A percentile compares a stretch with the other conserved stretches of the same genome.
Evolutionary conservation across 2,329 filamentous ascomycete species (phyloP).

Genomic region (Mycosphaerella sp.): DNA sequence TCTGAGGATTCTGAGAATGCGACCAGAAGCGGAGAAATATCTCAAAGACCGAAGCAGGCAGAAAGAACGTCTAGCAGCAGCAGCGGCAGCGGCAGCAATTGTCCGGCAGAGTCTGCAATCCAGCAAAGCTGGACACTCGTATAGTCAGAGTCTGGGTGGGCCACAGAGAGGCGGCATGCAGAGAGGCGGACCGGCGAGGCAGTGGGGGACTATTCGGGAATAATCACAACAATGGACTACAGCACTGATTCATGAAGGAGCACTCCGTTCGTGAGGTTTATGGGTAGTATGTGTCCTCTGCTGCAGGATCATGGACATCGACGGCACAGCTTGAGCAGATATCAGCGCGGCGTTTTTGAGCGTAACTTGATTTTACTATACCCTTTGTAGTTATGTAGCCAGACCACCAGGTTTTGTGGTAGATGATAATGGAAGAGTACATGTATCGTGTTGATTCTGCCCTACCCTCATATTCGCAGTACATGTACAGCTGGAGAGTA

Average conservation of each 20-base stretch:
- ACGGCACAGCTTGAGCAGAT: conserved; percentile 2
- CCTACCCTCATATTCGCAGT: not conserved
- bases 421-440: not conserved
- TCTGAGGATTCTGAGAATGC: conserved; percentile 86
- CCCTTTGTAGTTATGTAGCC: conserved; percentile 5
- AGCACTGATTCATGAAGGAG: too few relatives aligned
- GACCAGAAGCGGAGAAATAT: conserved; percentile 81
- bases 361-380: conserved; percentile 1
- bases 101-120: conserved; percentile 80
- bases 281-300: not conserved
- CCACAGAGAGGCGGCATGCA: conserved; percentile 10
- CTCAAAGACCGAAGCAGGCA: conserved; percentile 86
- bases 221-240: not conserved
- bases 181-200: conserved; percentile 14
- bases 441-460: not conserved
- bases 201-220: conserved; percentile 22
- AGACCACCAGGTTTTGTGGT: not conserved
- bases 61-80: conserved; percentile 85
- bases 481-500: too few relatives aligned
- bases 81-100: conserved; percentile 87
- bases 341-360: conserved; percentile 3
- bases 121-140: conserved; percentile 16
- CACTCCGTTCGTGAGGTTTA: not conserved
- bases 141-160: conserved; percentile 18
- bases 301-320: not conserved